Conservation (phyloP, 208 protist genomes). For the Entamoeba invadens region DNA sequence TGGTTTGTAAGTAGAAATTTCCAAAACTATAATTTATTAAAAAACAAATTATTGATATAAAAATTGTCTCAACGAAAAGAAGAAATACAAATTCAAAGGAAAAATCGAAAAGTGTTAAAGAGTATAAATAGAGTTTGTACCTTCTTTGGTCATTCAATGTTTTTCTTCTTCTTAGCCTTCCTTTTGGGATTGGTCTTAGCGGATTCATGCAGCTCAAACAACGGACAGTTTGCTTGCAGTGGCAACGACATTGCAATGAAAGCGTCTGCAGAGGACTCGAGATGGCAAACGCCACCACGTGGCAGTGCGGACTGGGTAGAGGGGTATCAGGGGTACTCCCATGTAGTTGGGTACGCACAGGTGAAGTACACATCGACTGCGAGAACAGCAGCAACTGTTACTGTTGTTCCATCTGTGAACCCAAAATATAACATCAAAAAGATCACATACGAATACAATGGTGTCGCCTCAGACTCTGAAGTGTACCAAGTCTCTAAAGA, state of each 20-base stretch:
- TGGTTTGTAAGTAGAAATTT: too few relatives aligned
- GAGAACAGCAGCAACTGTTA: not conserved
- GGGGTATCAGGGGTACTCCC: too few relatives aligned
- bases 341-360: not conserved
- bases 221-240: constrained; percentile 31
- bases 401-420: not conserved
- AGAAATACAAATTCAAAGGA: too few relatives aligned
- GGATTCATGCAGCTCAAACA: not conserved
- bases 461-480: too few relatives aligned
- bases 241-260: not conserved
- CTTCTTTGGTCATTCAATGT: too few relatives aligned
- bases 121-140: too few relatives aligned
- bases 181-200: not conserved
- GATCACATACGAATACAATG: constrained; percentile 33
- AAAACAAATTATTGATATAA: too few relatives aligned
- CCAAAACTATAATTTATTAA: too few relatives aligned
- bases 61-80: too few relatives aligned
- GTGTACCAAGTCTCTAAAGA: too few relatives aligned
- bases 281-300: not conserved
- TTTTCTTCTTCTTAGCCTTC: not conserved
- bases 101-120: too few relatives aligned
- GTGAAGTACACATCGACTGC: not conserved
- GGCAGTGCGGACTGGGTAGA: not conserved
- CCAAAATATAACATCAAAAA: not conserved
- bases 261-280: not conserved